These are phyloP conservation scores for Cryptosporidium sp. DNA, from an alignment of 169 alveolate genomes.

Conservation along the genomic window DNA sequence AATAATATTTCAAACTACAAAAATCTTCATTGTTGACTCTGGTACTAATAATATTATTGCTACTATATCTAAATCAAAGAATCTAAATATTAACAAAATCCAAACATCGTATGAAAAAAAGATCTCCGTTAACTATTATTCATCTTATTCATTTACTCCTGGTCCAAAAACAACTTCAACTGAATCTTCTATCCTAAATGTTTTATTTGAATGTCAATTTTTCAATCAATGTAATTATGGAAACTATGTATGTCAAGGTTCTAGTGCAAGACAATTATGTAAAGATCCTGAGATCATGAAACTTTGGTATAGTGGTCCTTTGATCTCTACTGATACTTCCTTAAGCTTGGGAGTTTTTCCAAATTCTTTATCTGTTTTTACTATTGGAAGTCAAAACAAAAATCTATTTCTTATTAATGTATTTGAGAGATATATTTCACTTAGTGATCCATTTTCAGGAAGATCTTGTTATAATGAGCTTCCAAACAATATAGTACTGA, in stretches of 20 bases:
- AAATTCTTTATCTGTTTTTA: slow-evolving; percentile 35
- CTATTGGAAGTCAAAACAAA: slow-evolving; percentile 27
- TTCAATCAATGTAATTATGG: slow-evolving; percentile 52
- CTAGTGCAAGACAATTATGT: slow-evolving; percentile 55
- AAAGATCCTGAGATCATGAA: slow-evolving; percentile 14
- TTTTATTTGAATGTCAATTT: slow-evolving; percentile 21
- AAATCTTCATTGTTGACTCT: slow-evolving; percentile 44
- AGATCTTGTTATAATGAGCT: slow-evolving; percentile 45
- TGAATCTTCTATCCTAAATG: slow-evolving; percentile 15
- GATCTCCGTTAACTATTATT: slow-evolving; percentile 9
- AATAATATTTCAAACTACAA: background rate
- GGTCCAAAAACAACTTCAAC: slow-evolving; percentile 60
- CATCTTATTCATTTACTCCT: slow-evolving; percentile 57
- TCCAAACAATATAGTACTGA: background rate
- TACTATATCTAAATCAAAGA: background rate
- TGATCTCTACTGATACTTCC: slow-evolving; percentile 10
- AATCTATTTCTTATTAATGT: slow-evolving; percentile 34
- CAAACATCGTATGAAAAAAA: background rate
- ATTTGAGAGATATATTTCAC: slow-evolving; percentile 45
- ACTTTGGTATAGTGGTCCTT: slow-evolving; percentile 54
- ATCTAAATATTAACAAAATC: background rate
- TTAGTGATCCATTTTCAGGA: slow-evolving; percentile 41
- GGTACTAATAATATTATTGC: slow-evolving; percentile 2
- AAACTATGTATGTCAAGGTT: slow-evolving; percentile 49
- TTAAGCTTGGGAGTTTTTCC: slow-evolving; percentile 42